phyloP scores from a whole-genome alignment of 106 monocot genomes.

The Apostasia shenzhenica region DNA sequence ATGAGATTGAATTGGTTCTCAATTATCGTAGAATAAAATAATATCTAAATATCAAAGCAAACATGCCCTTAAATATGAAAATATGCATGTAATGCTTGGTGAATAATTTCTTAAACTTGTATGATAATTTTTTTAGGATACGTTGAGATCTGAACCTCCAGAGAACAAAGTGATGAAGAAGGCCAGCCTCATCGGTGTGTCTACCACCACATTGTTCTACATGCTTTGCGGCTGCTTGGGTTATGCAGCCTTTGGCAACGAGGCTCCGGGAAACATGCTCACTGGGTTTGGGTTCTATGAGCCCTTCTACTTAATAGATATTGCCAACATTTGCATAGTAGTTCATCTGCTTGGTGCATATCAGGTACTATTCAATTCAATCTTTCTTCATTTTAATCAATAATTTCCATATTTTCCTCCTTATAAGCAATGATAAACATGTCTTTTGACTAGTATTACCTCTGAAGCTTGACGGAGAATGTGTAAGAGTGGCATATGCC shows the following conservation, averaged over 20 bases:
- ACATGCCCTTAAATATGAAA: no score
- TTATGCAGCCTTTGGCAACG: constrained; percentile 53
- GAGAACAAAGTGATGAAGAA: constrained; percentile 73
- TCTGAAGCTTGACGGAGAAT: neutral
- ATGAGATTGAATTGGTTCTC: neutral
- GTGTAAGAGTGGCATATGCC: neutral
- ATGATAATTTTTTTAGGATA: constrained; percentile 29
- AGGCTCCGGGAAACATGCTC: constrained; percentile 54
- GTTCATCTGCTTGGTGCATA: constrained; percentile 56
- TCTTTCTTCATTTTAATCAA: neutral
- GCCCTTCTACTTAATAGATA: constrained; percentile 50
- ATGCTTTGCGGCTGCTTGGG: constrained; percentile 48
- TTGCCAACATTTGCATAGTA: constrained; percentile 50
- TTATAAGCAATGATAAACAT: neutral
- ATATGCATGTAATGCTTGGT: neutral
- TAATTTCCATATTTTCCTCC: neutral
- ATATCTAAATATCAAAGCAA: neutral
- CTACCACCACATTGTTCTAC: constrained; percentile 55
- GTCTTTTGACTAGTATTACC: neutral
- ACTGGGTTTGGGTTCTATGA: constrained; percentile 65
- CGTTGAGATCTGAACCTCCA: constrained; percentile 51
- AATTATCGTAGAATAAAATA: neutral
- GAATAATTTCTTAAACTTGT: neutral
- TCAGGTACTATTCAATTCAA: constrained; percentile 21
- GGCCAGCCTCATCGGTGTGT: constrained; percentile 45